A percentile compares a stretch with the other conserved stretches of the same genome.
Conservation (phyloP, 148 eudicot genomes). For the Arctostaphylos glauca region DNA sequence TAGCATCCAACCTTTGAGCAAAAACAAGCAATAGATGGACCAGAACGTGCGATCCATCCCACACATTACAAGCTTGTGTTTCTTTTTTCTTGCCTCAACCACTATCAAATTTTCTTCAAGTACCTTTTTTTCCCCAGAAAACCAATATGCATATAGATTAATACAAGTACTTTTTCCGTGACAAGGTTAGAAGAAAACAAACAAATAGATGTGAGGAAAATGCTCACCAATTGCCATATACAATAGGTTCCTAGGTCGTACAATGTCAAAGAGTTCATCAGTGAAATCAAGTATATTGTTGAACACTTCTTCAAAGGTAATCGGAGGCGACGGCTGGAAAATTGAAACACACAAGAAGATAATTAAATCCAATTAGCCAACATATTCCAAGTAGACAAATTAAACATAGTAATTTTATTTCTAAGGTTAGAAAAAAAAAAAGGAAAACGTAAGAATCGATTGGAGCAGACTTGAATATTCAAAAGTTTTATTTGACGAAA, state of each 20-base stretch:
- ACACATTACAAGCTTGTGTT: no score
- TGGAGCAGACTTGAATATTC: not conserved
- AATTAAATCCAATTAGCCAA: not conserved
- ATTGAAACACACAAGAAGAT: not conserved
- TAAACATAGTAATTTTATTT: no score
- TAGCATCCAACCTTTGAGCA: no score
- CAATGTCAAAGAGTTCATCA: conserved; percentile 17
- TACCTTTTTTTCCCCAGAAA: no score
- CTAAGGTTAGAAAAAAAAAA: no score
- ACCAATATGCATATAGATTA: no score
- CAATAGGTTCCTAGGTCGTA: conserved; percentile 7
- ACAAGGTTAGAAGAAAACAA: not conserved
- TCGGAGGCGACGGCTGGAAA: conserved; percentile 10
- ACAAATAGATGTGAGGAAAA: not conserved
- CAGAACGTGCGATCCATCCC: no score
- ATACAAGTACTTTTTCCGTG: not conserved
- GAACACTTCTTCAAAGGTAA: conserved; percentile 7
- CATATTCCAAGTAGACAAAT: not conserved
- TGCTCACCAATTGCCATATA: conserved; percentile 17
- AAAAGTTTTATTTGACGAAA: no score
- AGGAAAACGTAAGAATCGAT: not conserved
- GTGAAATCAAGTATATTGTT: not conserved
- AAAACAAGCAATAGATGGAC: no score
- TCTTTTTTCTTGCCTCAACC: no score
- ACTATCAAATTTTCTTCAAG: not conserved